phyloP scores from a whole-genome alignment of 2,329 filamentous ascomycete genomes.

The Penicillium concentricum region DNA sequence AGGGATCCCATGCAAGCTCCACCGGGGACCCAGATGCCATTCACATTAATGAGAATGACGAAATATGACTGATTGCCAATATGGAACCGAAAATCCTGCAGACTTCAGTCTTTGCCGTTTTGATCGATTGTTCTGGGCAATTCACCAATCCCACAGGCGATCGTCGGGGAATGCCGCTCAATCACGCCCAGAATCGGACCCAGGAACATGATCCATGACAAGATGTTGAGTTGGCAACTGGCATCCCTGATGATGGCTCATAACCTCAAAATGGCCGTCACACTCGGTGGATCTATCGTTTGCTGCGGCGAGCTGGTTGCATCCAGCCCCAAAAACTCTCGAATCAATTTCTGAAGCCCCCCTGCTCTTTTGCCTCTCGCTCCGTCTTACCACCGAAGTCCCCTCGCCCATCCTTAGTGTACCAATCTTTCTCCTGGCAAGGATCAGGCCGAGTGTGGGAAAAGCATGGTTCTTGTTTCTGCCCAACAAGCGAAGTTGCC shows the following conservation, averaged over 20 bases:
- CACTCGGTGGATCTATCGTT: slow-evolving; percentile 20
- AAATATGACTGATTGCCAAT: slow-evolving; percentile 8
- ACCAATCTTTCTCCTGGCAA: slow-evolving; percentile 27
- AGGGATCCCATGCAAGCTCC: slow-evolving; percentile 14
- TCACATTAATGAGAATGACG: slow-evolving; percentile 11
- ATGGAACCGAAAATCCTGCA: slow-evolving; percentile 6
- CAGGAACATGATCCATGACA: slow-evolving; percentile 26
- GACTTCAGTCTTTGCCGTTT: slow-evolving; percentile 14
- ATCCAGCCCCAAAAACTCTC: slow-evolving; percentile 20
- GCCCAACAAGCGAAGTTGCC: slow-evolving; percentile 24
- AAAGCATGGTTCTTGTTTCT: slow-evolving; percentile 19
- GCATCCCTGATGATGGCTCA: slow-evolving; percentile 22
- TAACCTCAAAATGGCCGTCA: slow-evolving; percentile 21
- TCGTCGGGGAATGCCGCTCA: slow-evolving; percentile 21
- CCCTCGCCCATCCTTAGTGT: slow-evolving; percentile 21
- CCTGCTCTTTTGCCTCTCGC: slow-evolving; percentile 24
- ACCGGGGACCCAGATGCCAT: slow-evolving; percentile 10
- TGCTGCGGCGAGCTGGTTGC: slow-evolving; percentile 16
- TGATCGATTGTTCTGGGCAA: not conserved
- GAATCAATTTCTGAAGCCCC: slow-evolving; percentile 30
- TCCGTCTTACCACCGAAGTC: slow-evolving; percentile 26
- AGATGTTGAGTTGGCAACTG: slow-evolving; percentile 33
- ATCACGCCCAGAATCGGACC: slow-evolving; percentile 17
- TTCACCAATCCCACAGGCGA: slow-evolving; percentile 21
- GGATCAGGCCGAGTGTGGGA: slow-evolving; percentile 23